Conservation (phyloP, 1,284 basidiomycete species). For the Malassezia japonica region DNA sequence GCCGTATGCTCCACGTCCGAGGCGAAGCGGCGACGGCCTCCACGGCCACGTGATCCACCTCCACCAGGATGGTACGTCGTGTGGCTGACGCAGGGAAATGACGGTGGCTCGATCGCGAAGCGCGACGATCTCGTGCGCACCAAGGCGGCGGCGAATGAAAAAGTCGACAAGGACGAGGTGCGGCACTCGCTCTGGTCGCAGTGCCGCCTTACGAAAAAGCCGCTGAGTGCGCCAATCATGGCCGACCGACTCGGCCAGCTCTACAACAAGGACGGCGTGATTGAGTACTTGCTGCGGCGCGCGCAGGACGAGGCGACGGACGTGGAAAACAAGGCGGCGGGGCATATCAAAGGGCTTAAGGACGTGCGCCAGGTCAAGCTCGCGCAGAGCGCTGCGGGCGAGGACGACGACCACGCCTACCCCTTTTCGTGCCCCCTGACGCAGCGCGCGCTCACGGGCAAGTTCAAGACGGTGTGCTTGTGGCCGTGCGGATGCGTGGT, state of each 20-base stretch:
- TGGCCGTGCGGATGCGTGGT: conserved; percentile 34
- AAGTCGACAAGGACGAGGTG: conserved; percentile 26
- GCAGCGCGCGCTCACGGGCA: conserved; percentile 37
- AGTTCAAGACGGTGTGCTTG: conserved; percentile 36
- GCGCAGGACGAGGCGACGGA: background rate
- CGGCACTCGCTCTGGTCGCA: conserved; percentile 33
- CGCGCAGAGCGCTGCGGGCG: conserved; percentile 16
- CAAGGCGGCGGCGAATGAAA: conserved; percentile 24
- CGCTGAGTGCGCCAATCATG: conserved; percentile 30
- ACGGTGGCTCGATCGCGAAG: conserved; percentile 43
- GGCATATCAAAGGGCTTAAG: conserved; percentile 35
- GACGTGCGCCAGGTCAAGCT: conserved; percentile 31
- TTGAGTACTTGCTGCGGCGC: conserved; percentile 29
- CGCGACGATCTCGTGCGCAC: conserved; percentile 41
- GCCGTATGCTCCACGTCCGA: background rate
- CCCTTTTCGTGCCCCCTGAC: conserved; percentile 43
- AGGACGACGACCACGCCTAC: conserved; percentile 14
- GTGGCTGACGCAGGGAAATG: conserved; percentile 34
- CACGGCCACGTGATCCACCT: background rate
- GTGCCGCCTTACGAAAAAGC: conserved; percentile 31
- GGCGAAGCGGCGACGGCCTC: background rate
- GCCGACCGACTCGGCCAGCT: conserved; percentile 35
- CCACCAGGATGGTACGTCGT: conserved; percentile 13
- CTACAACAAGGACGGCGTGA: conserved; percentile 44
- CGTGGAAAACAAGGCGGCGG: conserved; percentile 16